Percentiles rank a stretch among this genome's conserved stretches.
Conservation (phyloP, 306 rosid genomes). For the Malus sylvestris region DNA sequence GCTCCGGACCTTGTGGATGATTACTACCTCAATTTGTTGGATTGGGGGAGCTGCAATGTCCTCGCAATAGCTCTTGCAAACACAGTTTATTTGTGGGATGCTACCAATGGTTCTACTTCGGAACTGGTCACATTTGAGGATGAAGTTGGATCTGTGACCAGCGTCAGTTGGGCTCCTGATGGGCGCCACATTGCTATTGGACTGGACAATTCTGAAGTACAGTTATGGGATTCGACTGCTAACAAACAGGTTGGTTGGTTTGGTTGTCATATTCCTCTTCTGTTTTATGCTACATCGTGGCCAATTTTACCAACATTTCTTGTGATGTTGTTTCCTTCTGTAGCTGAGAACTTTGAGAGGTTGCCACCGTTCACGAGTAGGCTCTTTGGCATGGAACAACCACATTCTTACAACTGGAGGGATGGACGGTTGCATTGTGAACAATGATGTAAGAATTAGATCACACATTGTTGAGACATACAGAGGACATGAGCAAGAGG, state of each 20-base stretch:
- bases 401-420: conserved; percentile 75
- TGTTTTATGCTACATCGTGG: neutral
- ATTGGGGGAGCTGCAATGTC: conserved; percentile 64
- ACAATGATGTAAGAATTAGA: conserved; percentile 68
- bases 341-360: conserved; percentile 60
- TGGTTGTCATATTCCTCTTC: neutral
- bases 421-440: conserved; percentile 60
- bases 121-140: conserved; percentile 62
- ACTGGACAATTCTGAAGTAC: conserved; percentile 62
- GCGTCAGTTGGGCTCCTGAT: conserved; percentile 77
- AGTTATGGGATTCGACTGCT: conserved; percentile 64
- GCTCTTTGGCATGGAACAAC: conserved; percentile 70
- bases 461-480: conserved; percentile 61
- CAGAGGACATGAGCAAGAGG: conserved; percentile 66
- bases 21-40: conserved; percentile 62
- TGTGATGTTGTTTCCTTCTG: conserved; percentile 3
- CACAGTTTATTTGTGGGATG: conserved; percentile 66
- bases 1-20: conserved; percentile 75
- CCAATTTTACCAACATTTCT: neutral
- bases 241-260: conserved; percentile 34
- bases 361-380: conserved; percentile 56
- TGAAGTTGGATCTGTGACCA: conserved; percentile 61
- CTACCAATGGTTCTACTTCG: conserved; percentile 46
- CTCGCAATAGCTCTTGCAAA: conserved; percentile 59
- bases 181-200: conserved; percentile 70